Percentiles rank a stretch among this genome's conserved stretches.
These are phyloP conservation scores for Aspergillus taichungensis DNA, from an alignment of 495 filamentous ascomycete genomes.

Conservation along the genomic window DNA sequence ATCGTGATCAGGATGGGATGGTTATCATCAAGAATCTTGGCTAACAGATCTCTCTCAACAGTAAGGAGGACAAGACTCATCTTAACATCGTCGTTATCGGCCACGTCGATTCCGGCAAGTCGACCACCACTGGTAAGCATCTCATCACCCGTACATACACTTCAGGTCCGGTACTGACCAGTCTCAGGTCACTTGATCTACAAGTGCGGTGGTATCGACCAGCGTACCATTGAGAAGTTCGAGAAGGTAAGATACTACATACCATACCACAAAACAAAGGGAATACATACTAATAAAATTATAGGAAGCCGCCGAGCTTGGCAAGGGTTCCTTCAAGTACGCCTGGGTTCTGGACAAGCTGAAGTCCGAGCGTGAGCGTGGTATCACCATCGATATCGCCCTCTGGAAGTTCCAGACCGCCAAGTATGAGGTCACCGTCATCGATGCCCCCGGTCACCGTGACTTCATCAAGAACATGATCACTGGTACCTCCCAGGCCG, in stretches of 20 bases:
- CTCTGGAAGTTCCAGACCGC: slow-evolving; percentile 99
- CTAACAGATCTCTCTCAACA: slow-evolving; percentile 26
- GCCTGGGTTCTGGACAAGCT: slow-evolving; percentile 99
- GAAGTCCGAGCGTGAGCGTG: slow-evolving; percentile 99
- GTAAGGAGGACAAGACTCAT: slow-evolving; percentile 79
- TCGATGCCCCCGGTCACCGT: slow-evolving; percentile 98
- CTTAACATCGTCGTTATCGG: slow-evolving; percentile 99
- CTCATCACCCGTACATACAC: slow-evolving; percentile 14
- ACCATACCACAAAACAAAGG: slow-evolving; percentile 1
- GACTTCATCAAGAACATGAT: slow-evolving; percentile 99
- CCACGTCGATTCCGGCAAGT: slow-evolving; percentile 99
- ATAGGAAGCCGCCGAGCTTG: slow-evolving; percentile 97
- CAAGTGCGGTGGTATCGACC: slow-evolving; percentile 99
- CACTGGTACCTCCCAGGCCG: slow-evolving; percentile 99
- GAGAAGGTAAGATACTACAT: slow-evolving; percentile 66
- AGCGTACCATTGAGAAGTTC: slow-evolving; percentile 99
- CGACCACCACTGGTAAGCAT: slow-evolving; percentile 76
- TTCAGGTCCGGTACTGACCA: slow-evolving; percentile 7
- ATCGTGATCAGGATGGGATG: neutral
- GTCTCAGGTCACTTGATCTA: slow-evolving; percentile 86
- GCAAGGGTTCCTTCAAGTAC: slow-evolving; percentile 99
- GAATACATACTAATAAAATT: slow-evolving; percentile 25
- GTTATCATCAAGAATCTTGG: neutral
- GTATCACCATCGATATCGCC: slow-evolving; percentile 99
- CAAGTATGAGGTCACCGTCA: slow-evolving; percentile 98